Evolutionary conservation across 306 rosid species (phyloP), one percentile per base, ranked within the genome.

Genomic region (Prunus mongolica): DNA sequence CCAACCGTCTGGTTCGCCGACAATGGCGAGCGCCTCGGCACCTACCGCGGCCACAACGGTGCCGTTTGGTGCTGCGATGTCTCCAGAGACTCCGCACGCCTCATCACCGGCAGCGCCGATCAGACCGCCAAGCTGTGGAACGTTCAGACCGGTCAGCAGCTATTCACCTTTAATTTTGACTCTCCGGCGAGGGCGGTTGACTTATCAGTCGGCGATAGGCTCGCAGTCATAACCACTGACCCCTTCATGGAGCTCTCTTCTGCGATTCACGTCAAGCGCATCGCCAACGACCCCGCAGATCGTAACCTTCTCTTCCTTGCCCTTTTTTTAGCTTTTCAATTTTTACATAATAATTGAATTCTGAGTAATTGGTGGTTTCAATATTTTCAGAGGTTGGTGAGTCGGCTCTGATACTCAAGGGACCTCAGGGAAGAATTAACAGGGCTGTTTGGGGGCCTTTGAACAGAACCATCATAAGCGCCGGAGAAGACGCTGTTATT

Each of bases 51-150:
- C 22, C 98, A 95, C 80, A 95, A 95, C 79, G 98, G 97, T 1
- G 97, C 98, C 27, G 98, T 95, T 41, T 95, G 97, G 98, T 90
- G 85, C 89, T 94, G 97, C 77, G 97, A 94, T 44, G 98, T 94
- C 12, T 90, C 98, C 5, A 83, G 98, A 46, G 96, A 93, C 86
- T 93, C 96, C 2, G 60, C 79, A 66, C 84, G 71, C 12, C 85
- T 93, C 30, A 85, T 95, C 12, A 95, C 98, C 0, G 97, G 91
- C 0, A 92, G 98, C 71, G 98, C 97, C 2, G 97, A 95, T 78
- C 93, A 88, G 80, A 78, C 89, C 7, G 97, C 86, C 0, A 92
- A 88, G 84, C 78, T 95, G 1, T 95, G 98, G 98, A 75, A 85
- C 64, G 98, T 95, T 13, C 88, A 84, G 70, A 79, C 87, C 8